Conservation (phyloP, 352 stramenopile species). For the Phytophthora chlamydospora region DNA sequence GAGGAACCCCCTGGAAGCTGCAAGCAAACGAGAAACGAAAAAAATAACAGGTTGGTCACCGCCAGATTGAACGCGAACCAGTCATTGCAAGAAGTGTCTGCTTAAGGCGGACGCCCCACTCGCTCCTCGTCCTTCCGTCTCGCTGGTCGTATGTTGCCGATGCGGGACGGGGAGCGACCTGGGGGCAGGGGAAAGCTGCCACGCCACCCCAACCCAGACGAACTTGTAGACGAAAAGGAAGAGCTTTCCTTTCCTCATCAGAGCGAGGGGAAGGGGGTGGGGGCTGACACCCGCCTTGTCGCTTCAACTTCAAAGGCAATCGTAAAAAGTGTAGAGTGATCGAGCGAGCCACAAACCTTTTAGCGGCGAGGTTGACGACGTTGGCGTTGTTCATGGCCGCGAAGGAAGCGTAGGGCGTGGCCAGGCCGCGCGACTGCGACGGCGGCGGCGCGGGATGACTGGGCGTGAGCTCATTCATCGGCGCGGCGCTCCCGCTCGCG, state of each 20-base stretch:
- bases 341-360: slow-evolving; percentile 32
- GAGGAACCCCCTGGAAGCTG: slow-evolving; percentile 40
- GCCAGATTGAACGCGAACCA: slow-evolving; percentile 8
- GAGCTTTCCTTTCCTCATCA: background rate
- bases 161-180: slow-evolving; percentile 21
- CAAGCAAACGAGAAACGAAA: slow-evolving; percentile 3
- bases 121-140: slow-evolving; percentile 19
- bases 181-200: slow-evolving; percentile 18
- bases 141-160: slow-evolving; percentile 30
- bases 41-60: slow-evolving; percentile 21
- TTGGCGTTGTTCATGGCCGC: slow-evolving; percentile 29
- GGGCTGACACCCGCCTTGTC: slow-evolving; percentile 13
- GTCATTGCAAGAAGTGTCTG: slow-evolving; percentile 25
- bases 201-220: background rate
- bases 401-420: slow-evolving; percentile 32
- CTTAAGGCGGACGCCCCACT: slow-evolving; percentile 20
- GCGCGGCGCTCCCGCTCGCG: slow-evolving; percentile 23
- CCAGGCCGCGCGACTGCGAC: slow-evolving; percentile 31
- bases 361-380: no score
- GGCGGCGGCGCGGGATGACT: slow-evolving; percentile 28
- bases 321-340: slow-evolving; percentile 15
- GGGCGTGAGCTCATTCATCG: slow-evolving; percentile 53
- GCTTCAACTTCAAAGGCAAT: slow-evolving; percentile 37
- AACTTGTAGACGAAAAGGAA: slow-evolving; percentile 27
- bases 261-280: slow-evolving; percentile 14